Percentiles rank a stretch among this genome's conserved stretches.
These are phyloP conservation scores for Ustilago xerochloae DNA, from an alignment of 1,284 basidiomycete species.

Conservation along the genomic window DNA sequence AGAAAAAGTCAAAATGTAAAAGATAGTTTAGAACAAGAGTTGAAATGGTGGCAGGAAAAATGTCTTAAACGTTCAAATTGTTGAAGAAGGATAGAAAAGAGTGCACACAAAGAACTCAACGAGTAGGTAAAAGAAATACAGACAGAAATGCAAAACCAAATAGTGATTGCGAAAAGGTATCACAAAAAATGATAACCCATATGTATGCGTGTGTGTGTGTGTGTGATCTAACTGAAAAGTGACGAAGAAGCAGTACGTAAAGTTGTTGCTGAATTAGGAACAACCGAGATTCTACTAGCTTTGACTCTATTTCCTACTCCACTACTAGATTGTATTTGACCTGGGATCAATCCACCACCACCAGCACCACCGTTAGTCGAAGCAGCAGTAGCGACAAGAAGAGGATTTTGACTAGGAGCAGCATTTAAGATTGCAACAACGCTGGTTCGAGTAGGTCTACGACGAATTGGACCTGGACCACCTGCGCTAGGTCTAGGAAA, in stretches of 20 bases:
- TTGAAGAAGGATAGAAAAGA: too few relatives aligned
- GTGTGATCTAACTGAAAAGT: constrained; percentile 7
- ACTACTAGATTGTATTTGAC: constrained; percentile 3
- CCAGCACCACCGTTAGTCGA: neutral
- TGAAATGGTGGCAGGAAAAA: constrained; percentile 19
- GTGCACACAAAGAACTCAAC: too few relatives aligned
- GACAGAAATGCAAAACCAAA: too few relatives aligned
- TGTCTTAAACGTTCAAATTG: constrained; percentile 8
- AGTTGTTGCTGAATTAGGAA: neutral
- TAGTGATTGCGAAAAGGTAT: neutral
- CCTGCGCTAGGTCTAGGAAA: constrained; percentile 41
- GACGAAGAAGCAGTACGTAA: constrained; percentile 1
- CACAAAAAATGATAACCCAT: neutral
- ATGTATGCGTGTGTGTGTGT: too few relatives aligned
- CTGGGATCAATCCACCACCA: constrained; percentile 3
- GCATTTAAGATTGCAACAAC: constrained; percentile 13
- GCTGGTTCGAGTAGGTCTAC: constrained; percentile 18
- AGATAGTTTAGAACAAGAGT: constrained; percentile 30
- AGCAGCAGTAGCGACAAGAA: too few relatives aligned
- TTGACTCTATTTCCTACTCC: constrained; percentile 31
- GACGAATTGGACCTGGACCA: constrained; percentile 33
- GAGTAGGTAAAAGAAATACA: too few relatives aligned
- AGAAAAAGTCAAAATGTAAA: constrained; percentile 29
- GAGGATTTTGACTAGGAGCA: neutral
- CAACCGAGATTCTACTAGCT: constrained; percentile 16